Percentiles rank a stretch among this genome's conserved stretches.
Evolutionary conservation across 345 rosid species (phyloP).

Genomic region (Eucalyptus sp.): DNA sequence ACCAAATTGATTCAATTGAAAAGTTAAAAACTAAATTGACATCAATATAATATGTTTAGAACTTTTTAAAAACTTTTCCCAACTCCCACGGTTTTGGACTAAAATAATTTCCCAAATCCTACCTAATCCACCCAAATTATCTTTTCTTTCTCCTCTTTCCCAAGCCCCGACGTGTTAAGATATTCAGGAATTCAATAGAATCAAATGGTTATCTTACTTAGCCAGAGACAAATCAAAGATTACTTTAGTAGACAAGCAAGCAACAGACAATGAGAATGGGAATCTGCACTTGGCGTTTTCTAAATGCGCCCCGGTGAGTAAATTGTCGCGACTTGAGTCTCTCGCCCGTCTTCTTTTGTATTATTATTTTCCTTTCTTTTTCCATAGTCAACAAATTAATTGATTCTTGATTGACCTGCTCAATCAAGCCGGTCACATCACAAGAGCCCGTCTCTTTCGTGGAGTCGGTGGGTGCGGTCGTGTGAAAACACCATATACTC

Average conservation of each 20-base stretch:
- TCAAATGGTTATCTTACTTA: neutral
- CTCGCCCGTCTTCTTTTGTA: neutral
- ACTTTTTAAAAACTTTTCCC: too few species aligned
- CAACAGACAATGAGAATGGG: too few species aligned
- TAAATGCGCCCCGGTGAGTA: too few species aligned
- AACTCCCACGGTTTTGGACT: too few species aligned
- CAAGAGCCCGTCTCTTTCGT: neutral
- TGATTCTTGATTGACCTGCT: neutral
- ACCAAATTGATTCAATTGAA: too few species aligned
- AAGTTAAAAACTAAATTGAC: fast-evolving
- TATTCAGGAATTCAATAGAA: neutral
- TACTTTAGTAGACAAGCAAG: neutral
- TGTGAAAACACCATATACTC: neutral
- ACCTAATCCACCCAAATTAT: too few species aligned
- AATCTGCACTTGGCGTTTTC: neutral
- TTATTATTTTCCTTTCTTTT: too few species aligned
- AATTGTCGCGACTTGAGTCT: neutral
- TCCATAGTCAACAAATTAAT: too few species aligned
- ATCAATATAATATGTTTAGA: too few species aligned
- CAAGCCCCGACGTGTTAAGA: neutral
- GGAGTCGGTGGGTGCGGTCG: too few species aligned
- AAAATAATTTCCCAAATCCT: neutral
- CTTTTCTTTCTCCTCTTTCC: neutral
- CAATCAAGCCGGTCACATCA: neutral
- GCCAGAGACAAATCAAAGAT: neutral